Evolutionary conservation across 164 flowering plant genomes (phyloP), one percentile per base, ranked within the genome.

Genomic region (Vitis riparia): DNA sequence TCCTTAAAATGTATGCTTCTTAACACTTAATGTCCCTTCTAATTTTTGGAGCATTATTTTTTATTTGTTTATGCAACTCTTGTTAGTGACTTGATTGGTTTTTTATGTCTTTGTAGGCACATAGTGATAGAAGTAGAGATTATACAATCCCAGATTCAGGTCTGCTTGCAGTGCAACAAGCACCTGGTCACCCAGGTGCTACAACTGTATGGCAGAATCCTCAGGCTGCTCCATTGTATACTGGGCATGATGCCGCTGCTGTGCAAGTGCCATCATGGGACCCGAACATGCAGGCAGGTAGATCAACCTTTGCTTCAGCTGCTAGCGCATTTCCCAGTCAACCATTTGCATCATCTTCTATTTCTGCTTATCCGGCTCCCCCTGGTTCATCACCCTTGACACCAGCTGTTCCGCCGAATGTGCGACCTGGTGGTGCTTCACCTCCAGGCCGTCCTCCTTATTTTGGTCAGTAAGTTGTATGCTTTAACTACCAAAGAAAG

Each of bases 111-210:
- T 67, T 71, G 55, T 63, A 92, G 97, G 89, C 91, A 58, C 86
- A 82, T 72, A 86, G 85, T 79, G 97, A 92, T 71, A 84, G 88
- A 77, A 92, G 97, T 69, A 83, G 91, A 81, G 97, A 92, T 66
- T 90, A 90, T 78, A 92, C 95, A 19, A 73, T 92, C 62, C 89
- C 88, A 8, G 85, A 83, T 27, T 55, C 87, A 6, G 83, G 82
- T 67, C 32, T 83, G 70, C 73, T 76, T 8, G 82, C 83, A n/a
- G 55, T 79, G 71, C 91, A 78, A 62, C 90, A 81, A 69, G 75
- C 77, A 63, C 62, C 85, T 44, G 74, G 74, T 58, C 5, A 63
- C 58, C 82, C 86, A 49, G 60, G 76, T 14, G 73, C 74, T 53
- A 69, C 83, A 23, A 66, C 82, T 30, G 74, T 69, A 64, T 87